Conservation (phyloP, 2,329 filamentous ascomycete genomes). For the Escovopsis sp. region DNA sequence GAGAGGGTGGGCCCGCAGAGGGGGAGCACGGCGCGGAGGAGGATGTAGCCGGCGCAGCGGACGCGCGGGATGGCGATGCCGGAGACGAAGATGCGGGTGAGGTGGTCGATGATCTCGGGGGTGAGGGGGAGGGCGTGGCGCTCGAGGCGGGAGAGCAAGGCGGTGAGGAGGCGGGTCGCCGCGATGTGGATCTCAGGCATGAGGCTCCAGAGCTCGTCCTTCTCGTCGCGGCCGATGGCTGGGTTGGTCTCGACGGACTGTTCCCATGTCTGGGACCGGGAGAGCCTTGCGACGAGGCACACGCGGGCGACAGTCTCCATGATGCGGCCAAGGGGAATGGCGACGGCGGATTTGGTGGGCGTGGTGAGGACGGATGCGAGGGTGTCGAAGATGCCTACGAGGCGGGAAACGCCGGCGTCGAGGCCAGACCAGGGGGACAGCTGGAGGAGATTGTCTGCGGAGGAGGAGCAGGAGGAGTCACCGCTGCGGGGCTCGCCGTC, state of each 20-base stretch:
- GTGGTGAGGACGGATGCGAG: constrained; percentile 47
- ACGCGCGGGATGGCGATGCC: constrained; percentile 36
- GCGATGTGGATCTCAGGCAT: constrained; percentile 63
- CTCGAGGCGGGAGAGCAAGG: constrained; percentile 42
- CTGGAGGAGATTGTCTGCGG: constrained; percentile 36
- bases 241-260: constrained; percentile 49
- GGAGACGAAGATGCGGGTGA: constrained; percentile 53
- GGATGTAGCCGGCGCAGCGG: constrained; percentile 43
- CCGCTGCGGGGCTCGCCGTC: constrained; percentile 34
- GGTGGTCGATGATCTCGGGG: constrained; percentile 53
- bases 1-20: constrained; percentile 50
- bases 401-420: constrained; percentile 53
- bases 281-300: constrained; percentile 46
- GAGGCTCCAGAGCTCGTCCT: constrained; percentile 58
- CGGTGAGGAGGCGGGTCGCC: constrained; percentile 45
- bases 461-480: constrained; percentile 12
- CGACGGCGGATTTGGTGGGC: constrained; percentile 49
- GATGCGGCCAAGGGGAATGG: constrained; percentile 50
- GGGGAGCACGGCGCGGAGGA: constrained; percentile 41
- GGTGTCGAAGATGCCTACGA: constrained; percentile 49
- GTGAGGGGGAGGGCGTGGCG: constrained; percentile 42
- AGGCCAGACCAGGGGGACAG: constrained; percentile 61
- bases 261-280: constrained; percentile 28
- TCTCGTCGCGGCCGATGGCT: constrained; percentile 64
- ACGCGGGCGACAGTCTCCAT: constrained; percentile 57